A percentile compares a stretch with the other conserved stretches of the same genome.
Conservation (phyloP, 75 land plant genomes). For the Picea glauca region DNA sequence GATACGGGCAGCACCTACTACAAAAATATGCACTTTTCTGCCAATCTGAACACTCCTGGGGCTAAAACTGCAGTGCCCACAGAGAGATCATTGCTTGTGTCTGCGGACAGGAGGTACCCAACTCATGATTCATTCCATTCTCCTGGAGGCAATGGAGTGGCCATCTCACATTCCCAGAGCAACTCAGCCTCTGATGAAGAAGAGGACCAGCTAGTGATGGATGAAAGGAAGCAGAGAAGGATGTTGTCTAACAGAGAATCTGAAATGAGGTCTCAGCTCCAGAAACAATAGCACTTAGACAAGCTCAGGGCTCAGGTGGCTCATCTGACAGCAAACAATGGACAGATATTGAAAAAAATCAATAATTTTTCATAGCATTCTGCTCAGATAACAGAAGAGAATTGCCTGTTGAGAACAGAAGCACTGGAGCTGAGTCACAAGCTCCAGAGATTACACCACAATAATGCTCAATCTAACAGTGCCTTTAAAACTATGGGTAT, state of each 20-base stretch:
- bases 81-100: too few relatives aligned
- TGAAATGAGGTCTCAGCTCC: constrained; percentile 45
- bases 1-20: too few relatives aligned
- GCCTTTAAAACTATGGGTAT: too few relatives aligned
- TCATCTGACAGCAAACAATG: constrained; percentile 41
- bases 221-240: constrained; percentile 44
- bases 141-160: too few relatives aligned
- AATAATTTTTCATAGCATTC: constrained; percentile 29
- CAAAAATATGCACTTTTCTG: too few relatives aligned
- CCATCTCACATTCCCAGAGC: not conserved
- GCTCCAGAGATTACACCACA: constrained; percentile 10
- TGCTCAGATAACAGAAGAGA: constrained; percentile 35
- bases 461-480: too few relatives aligned
- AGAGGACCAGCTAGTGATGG: constrained; percentile 34
- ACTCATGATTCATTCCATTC: too few relatives aligned
- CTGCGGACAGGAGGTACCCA: too few relatives aligned
- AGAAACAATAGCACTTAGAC: constrained; percentile 64
- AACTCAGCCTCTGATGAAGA: constrained; percentile 65
- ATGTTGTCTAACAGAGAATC: constrained; percentile 71
- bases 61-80: too few relatives aligned
- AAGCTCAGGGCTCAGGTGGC: constrained; percentile 34
- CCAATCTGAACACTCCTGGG: too few relatives aligned
- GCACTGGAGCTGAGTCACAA: constrained; percentile 43
- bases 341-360: constrained; percentile 19
- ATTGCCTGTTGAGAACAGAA: constrained; percentile 22